These are phyloP conservation scores for Kurtzmaniella quercitrusa DNA, from an alignment of 1,139 yeast species.

Conservation along the genomic window DNA sequence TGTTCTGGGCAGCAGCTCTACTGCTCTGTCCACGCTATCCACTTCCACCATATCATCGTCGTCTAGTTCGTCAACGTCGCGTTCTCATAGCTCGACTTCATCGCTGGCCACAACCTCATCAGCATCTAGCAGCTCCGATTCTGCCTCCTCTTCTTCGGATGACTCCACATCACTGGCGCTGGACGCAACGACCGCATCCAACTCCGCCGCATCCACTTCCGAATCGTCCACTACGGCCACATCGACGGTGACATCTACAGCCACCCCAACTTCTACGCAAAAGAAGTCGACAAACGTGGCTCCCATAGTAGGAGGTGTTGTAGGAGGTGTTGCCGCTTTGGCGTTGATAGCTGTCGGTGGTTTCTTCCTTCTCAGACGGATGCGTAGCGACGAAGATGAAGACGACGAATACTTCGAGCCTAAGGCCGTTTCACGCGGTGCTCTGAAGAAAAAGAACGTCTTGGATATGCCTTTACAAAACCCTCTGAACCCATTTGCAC, in stretches of 20 bases:
- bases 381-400: constrained; percentile 39
- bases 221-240: constrained; percentile 3
- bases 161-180: constrained; percentile 7
- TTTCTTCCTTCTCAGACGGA: constrained; percentile 46
- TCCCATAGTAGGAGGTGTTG: constrained; percentile 67
- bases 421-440: constrained; percentile 14
- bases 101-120: constrained; percentile 7
- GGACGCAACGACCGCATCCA: constrained; percentile 7
- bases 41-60: constrained; percentile 9
- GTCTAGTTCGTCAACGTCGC: constrained; percentile 7
- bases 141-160: constrained; percentile 10
- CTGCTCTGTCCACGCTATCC: constrained; percentile 6
- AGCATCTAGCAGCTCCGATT: constrained; percentile 5
- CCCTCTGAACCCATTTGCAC: constrained; percentile 55
- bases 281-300: constrained; percentile 33
- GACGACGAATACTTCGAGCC: constrained; percentile 45
- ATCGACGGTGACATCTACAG: constrained; percentile 3
- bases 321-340: constrained; percentile 55
- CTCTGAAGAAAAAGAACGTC: constrained; percentile 23
- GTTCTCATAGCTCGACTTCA: constrained; percentile 9
- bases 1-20: constrained; percentile 2
- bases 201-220: constrained; percentile 10
- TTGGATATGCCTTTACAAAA: constrained; percentile 47
- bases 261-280: constrained; percentile 5
- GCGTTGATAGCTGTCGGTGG: constrained; percentile 40